A percentile compares a stretch with the other conserved stretches of the same genome.
Evolutionary conservation across 2,329 filamentous ascomycete species (phyloP).

Genomic region (Fulvia fulva): DNA sequence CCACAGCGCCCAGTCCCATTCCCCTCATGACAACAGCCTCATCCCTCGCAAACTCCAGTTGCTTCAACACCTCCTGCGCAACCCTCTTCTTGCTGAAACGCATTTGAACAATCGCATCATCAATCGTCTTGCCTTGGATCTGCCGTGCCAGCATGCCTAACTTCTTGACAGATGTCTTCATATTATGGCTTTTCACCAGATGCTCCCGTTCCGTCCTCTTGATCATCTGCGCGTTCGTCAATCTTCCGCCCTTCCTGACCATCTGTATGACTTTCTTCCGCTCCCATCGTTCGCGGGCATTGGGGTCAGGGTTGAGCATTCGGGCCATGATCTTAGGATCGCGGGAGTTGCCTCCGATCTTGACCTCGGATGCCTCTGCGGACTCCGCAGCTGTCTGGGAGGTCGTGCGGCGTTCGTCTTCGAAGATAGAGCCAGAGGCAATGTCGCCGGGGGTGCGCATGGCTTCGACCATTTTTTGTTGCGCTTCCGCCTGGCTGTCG

Average conservation of each 20-base stretch:
- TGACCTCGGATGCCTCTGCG: conserved; percentile 21
- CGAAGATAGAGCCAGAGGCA: conserved; percentile 51
- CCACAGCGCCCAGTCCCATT: conserved; percentile 65
- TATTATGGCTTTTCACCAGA: conserved; percentile 60
- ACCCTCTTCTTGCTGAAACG: conserved; percentile 92
- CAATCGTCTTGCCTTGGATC: conserved; percentile 87
- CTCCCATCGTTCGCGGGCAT: conserved; percentile 69
- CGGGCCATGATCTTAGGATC: conserved; percentile 56
- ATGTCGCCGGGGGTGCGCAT: conserved; percentile 39
- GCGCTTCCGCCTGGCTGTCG: conserved; percentile 1
- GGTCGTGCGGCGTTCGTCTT: conserved; percentile 36
- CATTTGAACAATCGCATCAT: conserved; percentile 93
- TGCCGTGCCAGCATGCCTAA: conserved; percentile 79
- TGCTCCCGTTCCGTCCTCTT: conserved; percentile 60
- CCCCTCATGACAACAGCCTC: conserved; percentile 73
- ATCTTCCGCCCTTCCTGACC: conserved; percentile 63
- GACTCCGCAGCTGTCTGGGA: conserved; percentile 11
- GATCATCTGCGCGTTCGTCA: conserved; percentile 64
- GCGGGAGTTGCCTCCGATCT: conserved; percentile 27
- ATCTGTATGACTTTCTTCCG: conserved; percentile 77
- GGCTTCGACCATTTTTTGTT: conserved; percentile 19
- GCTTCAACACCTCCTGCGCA: conserved; percentile 71
- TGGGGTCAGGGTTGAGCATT: conserved; percentile 71
- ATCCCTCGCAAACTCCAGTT: conserved; percentile 77
- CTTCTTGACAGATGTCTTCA: conserved; percentile 91